These are phyloP conservation scores for Sporothrix dimorphospora DNA, from an alignment of 2,329 filamentous ascomycete genomes.

Conservation along the genomic window DNA sequence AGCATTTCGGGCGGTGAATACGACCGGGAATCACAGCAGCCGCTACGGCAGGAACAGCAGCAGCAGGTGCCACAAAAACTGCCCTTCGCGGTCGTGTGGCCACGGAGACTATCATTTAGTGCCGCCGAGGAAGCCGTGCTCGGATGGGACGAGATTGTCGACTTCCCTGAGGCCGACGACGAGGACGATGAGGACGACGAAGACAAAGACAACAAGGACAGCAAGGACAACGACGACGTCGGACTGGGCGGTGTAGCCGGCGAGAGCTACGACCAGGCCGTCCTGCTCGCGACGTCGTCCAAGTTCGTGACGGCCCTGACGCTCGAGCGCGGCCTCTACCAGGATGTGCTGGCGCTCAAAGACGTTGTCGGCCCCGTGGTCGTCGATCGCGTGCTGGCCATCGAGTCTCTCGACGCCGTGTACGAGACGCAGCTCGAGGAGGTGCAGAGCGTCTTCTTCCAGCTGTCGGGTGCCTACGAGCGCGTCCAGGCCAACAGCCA, in stretches of 20 bases:
- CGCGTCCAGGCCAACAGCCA: slow-evolving; percentile 67
- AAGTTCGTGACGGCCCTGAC: slow-evolving; percentile 49
- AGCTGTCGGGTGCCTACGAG: slow-evolving; percentile 71
- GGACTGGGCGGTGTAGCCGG: slow-evolving; percentile 34
- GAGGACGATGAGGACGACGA: slow-evolving; percentile 18
- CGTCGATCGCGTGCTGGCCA: slow-evolving; percentile 55
- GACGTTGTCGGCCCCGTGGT: slow-evolving; percentile 64
- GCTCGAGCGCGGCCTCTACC: slow-evolving; percentile 59
- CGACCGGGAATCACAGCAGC: not conserved
- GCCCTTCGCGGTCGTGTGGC: slow-evolving; percentile 52
- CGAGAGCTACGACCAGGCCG: slow-evolving; percentile 1
- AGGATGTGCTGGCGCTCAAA: slow-evolving; percentile 56
- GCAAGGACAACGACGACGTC: not conserved
- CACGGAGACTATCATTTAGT: slow-evolving; percentile 74
- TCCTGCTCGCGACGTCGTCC: slow-evolving; percentile 36
- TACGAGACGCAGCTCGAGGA: slow-evolving; percentile 67
- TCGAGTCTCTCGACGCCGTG: slow-evolving; percentile 63
- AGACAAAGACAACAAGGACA: slow-evolving; percentile 33
- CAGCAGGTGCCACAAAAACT: not conserved
- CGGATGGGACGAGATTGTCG: slow-evolving; percentile 62
- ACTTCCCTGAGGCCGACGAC: slow-evolving; percentile 40
- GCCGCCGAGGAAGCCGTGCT: slow-evolving; percentile 75
- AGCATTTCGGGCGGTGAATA: slow-evolving; percentile 49
- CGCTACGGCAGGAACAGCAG: not conserved
- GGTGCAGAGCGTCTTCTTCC: slow-evolving; percentile 68